Base-by-base conservation (phyloP, 2,329 filamentous ascomycete genomes). In the Ilyonectria mors-panacis region DNA sequence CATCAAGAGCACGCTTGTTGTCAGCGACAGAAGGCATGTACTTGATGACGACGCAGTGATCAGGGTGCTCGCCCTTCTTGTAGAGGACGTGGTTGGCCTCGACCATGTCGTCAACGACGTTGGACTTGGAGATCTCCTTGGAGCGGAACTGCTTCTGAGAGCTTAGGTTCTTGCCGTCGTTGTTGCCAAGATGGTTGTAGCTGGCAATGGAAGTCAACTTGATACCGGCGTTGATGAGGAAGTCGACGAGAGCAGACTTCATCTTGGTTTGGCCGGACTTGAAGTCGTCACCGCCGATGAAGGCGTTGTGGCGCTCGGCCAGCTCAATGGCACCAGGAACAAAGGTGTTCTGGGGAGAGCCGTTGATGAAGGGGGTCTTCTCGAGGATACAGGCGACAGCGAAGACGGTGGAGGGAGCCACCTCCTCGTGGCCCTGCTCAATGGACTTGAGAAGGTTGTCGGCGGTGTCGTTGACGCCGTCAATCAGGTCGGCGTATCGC, bases 181-280 rank as follows among this genome's bases (percentile, higher is more conserved):
- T 99, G 90, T 99, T 99, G 78, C 96, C 96, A 63, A 99, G 91
- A 82, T 99, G 96, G 87, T 99, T 99, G 91, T 99, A 99, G 84
- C 93, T 97, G 72, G 96, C 94, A 84, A 99, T 98, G 45, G 95
- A 97, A 67, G 95, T 98, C 79, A 99, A 91, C 87, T 97, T 98
- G 89, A 99, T 98, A 80, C 96, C 96, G 54, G 96, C 96, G 81
- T 91, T 98, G 91, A 99, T 97, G 81, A 99, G 85, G 86, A 99
- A 99, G 84, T 99, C 96, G 51, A 98, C 96, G 33, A 99, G 90
- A 21, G 96, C 96, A 67, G 96, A 98, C 87, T 99, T 99, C 96
- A 99, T 99, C 91, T 99, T 99, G 81, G 96, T 99, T 88, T 99
- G 96, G 70, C 96, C 96, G 70, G 96, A 98, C 87, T 99, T 99